Percentiles rank a stretch among this genome's conserved stretches.
Evolutionary conservation across 2,329 filamentous ascomycete genomes (phyloP).

Genomic region (Iodosphaeria phyllophila): DNA sequence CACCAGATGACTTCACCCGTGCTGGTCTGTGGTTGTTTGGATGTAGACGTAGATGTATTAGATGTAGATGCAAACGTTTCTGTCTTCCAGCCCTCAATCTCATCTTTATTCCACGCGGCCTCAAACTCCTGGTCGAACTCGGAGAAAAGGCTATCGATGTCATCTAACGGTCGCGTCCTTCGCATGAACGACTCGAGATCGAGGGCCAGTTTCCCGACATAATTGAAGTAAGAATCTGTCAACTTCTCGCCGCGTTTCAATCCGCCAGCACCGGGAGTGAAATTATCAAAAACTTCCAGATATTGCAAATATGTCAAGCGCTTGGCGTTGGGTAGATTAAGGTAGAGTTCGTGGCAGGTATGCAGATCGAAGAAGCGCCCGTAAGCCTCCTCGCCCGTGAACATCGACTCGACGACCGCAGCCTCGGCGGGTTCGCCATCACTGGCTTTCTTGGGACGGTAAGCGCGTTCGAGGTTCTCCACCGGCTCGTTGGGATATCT

Average conservation of each 20-base stretch:
- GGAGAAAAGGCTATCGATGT: slow-evolving; percentile 59
- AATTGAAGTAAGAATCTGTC: slow-evolving; percentile 83
- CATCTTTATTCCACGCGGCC: slow-evolving; percentile 60
- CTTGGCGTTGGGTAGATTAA: slow-evolving; percentile 78
- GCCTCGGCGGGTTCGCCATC: slow-evolving; percentile 44
- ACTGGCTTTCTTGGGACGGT: slow-evolving; percentile 49
- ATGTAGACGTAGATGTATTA: slow-evolving; percentile 16
- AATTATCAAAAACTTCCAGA: slow-evolving; percentile 77
- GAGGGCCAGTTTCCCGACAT: slow-evolving; percentile 58
- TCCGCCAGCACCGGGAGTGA: slow-evolving; percentile 52
- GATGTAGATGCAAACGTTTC: slow-evolving; percentile 26
- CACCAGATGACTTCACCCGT: slow-evolving; percentile 63
- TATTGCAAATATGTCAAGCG: slow-evolving; percentile 83
- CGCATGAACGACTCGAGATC: slow-evolving; percentile 85
- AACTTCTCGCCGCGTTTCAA: slow-evolving; percentile 71
- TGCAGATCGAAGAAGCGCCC: slow-evolving; percentile 87
- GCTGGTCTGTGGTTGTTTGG: no score
- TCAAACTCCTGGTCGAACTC: slow-evolving; percentile 74
- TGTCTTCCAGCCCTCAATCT: slow-evolving; percentile 60
- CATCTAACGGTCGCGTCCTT: slow-evolving; percentile 68
- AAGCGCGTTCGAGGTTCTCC: slow-evolving; percentile 85
- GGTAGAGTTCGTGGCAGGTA: slow-evolving; percentile 65
- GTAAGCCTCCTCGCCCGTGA: slow-evolving; percentile 88
- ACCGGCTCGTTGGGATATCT: slow-evolving; percentile 88
- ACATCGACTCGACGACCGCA: slow-evolving; percentile 70